Evolutionary conservation across 2,329 filamentous ascomycete species (phyloP).

Genomic region (Colletotrichum cuscutae): DNA sequence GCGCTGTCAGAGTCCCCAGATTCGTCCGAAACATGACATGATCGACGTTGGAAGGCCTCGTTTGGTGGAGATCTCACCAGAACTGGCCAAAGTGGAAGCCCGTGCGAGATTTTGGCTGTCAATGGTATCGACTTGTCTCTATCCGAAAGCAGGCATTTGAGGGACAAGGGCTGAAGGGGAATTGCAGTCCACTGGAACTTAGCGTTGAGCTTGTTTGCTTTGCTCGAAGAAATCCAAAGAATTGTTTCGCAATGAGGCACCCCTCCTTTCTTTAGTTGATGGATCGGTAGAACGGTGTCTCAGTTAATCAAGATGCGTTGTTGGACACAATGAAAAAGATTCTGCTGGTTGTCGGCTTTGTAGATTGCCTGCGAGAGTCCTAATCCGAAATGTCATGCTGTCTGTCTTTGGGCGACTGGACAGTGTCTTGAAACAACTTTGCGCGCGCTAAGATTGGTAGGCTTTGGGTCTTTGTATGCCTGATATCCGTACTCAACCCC

Average conservation of each 20-base stretch:
- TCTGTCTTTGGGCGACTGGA: slow-evolving; percentile 28
- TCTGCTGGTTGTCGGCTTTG: neutral
- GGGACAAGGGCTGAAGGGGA: neutral
- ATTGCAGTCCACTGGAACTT: neutral
- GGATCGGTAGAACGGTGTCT: slow-evolving; percentile 12
- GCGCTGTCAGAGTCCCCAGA: neutral
- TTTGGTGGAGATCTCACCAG: neutral
- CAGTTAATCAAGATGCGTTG: neutral
- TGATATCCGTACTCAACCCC: neutral
- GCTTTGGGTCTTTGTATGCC: neutral
- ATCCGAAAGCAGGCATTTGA: neutral
- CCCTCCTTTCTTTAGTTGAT: neutral
- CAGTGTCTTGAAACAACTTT: slow-evolving; percentile 22
- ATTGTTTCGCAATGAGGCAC: neutral
- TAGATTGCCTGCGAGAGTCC: neutral
- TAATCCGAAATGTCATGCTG: neutral
- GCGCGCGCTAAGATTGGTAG: slow-evolving; percentile 14
- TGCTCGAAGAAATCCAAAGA: neutral
- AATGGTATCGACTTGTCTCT: neutral
- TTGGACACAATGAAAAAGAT: neutral
- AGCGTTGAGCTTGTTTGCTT: slow-evolving; percentile 34
- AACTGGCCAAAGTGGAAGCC: neutral
- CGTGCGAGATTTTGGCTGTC: neutral
- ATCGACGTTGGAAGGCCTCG: neutral
- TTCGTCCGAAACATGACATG: slow-evolving; percentile 16